Evolutionary conservation across 495 filamentous ascomycete genomes (phyloP).

Genomic region (Cercophora samala): DNA sequence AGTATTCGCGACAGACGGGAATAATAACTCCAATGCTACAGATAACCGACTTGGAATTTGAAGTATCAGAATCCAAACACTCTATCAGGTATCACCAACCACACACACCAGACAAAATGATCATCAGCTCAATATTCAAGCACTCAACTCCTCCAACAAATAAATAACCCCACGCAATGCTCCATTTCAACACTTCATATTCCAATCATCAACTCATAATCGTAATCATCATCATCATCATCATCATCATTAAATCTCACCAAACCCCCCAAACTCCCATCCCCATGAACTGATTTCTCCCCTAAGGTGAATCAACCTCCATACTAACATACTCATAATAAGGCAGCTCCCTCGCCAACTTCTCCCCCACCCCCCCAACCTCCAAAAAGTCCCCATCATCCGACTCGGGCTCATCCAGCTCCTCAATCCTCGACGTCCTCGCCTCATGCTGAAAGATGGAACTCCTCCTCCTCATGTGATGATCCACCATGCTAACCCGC

Average conservation of each 20-base stretch:
- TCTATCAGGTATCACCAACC: not conserved
- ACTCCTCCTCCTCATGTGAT: not conserved
- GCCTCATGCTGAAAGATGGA: slow-evolving; percentile 48
- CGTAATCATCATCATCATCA: slow-evolving; percentile 14
- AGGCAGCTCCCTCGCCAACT: slow-evolving; percentile 45
- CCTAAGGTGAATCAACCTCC: slow-evolving; percentile 44
- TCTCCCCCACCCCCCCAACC: slow-evolving; percentile 39
- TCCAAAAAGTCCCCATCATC: slow-evolving; percentile 46
- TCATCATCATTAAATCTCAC: not conserved
- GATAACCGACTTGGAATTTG: no score
- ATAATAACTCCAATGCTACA: not conserved
- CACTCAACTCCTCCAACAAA: not conserved
- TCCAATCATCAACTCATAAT: not conserved
- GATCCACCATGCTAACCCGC: slow-evolving; percentile 34
- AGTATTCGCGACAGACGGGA: no score
- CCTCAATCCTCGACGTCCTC: slow-evolving; percentile 49
- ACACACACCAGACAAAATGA: not conserved
- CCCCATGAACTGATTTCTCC: not conserved
- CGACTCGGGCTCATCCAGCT: slow-evolving; percentile 50
- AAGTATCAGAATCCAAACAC: not conserved
- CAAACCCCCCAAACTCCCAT: no score
- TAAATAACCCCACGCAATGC: not conserved
- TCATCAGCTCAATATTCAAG: not conserved
- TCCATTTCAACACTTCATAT: not conserved
- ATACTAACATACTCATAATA: slow-evolving; percentile 46